Conservation (phyloP, 768 basidiomycete species). For the Tricholoma sp. region DNA sequence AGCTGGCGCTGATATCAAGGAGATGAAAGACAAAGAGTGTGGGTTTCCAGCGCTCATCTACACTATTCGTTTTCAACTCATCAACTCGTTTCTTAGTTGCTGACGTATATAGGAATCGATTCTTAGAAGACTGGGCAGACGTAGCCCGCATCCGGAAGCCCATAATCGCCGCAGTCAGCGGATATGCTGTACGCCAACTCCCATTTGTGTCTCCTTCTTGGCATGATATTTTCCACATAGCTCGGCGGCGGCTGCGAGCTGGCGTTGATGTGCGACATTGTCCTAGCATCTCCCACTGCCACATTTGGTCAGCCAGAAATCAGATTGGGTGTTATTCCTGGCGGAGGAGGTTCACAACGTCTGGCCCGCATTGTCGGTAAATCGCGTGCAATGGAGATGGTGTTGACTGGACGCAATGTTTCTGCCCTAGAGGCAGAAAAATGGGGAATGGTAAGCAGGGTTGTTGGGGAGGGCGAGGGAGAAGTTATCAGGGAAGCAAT, state of each 20-base stretch:
- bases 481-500: slow-evolving; percentile 86
- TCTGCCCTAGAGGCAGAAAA: slow-evolving; percentile 75
- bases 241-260: slow-evolving; percentile 97
- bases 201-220: background rate
- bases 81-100: slow-evolving; percentile 42
- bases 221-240: slow-evolving; percentile 32
- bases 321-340: slow-evolving; percentile 91
- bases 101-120: slow-evolving; percentile 84
- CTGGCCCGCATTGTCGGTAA: slow-evolving; percentile 85
- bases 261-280: slow-evolving; percentile 94
- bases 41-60: slow-evolving; percentile 25
- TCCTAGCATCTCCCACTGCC: slow-evolving; percentile 85
- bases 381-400: slow-evolving; percentile 91
- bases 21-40: slow-evolving; percentile 98
- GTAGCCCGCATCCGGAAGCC: slow-evolving; percentile 80
- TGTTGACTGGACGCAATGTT: slow-evolving; percentile 82
- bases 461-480: slow-evolving; percentile 73
- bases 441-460: slow-evolving; percentile 85
- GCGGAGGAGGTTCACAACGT: slow-evolving; percentile 91
- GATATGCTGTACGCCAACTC: slow-evolving; percentile 71
- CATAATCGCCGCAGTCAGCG: slow-evolving; percentile 93
- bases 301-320: slow-evolving; percentile 97
- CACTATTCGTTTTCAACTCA: background rate
- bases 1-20: slow-evolving; percentile 99
- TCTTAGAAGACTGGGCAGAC: slow-evolving; percentile 79